Percentiles rank a stretch among this genome's conserved stretches.
Evolutionary conservation across 164 flowering plant genomes (phyloP).

Genomic region (Kingdonia uniflora): DNA sequence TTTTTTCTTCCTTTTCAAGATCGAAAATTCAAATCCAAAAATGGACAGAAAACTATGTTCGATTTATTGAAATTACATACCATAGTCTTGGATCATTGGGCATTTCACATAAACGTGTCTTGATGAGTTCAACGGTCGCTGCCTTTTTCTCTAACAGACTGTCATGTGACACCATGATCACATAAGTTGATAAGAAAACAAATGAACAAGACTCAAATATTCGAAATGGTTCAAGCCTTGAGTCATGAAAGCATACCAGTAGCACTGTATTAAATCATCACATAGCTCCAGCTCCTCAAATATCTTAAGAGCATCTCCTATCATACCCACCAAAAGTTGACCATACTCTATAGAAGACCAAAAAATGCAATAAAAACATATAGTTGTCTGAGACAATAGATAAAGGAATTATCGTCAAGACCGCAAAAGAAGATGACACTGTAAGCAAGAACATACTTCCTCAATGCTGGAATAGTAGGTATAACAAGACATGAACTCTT

Average conservation of each 20-base stretch:
- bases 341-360: slow-evolving; percentile 58
- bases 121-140: slow-evolving; percentile 88
- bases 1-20: too few species aligned
- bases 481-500: too few species aligned
- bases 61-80: slow-evolving; percentile 25
- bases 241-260: slow-evolving; percentile 32
- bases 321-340: slow-evolving; percentile 68
- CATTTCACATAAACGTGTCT: slow-evolving; percentile 40
- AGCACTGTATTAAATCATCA: slow-evolving; percentile 86
- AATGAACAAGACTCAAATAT: not conserved
- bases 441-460: too few species aligned
- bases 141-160: slow-evolving; percentile 84
- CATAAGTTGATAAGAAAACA: slow-evolving; percentile 1
- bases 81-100: slow-evolving; percentile 85
- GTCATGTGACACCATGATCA: slow-evolving; percentile 8
- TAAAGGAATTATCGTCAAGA: too few species aligned
- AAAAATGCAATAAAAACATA: not conserved
- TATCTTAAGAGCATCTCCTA: slow-evolving; percentile 78
- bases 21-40: too few species aligned
- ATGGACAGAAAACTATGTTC: not conserved
- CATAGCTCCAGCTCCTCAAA: slow-evolving; percentile 91
- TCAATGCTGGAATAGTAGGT: too few species aligned
- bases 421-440: too few species aligned
- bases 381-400: not conserved
- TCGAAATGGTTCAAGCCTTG: not conserved